A percentile compares a stretch with the other conserved stretches of the same genome.
Evolutionary conservation across 169 alveolate genomes (phyloP).

Genomic region (Theileria luwenshuni): DNA sequence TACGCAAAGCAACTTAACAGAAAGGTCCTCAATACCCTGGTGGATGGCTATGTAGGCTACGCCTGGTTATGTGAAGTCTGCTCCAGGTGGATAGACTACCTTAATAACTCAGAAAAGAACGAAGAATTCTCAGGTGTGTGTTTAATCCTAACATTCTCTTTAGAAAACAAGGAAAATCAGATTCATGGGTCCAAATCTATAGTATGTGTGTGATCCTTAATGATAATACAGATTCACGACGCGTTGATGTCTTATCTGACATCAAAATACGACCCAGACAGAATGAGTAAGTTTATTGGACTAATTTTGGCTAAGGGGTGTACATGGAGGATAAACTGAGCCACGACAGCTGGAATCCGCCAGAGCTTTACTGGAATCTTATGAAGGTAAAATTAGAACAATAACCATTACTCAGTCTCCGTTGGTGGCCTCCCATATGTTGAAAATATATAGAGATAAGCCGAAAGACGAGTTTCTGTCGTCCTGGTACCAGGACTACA

Average conservation of each 20-base stretch:
- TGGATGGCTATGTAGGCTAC: slow-evolving; percentile 79
- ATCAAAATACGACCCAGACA: slow-evolving; percentile 80
- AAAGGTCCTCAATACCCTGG: slow-evolving; percentile 69
- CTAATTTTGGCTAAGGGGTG: slow-evolving; percentile 20
- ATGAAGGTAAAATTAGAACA: slow-evolving; percentile 54
- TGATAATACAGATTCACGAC: slow-evolving; percentile 51
- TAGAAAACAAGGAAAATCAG: slow-evolving; percentile 8
- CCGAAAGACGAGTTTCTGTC: slow-evolving; percentile 81
- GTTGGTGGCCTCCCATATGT: slow-evolving; percentile 78
- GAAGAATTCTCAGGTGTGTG: slow-evolving; percentile 14
- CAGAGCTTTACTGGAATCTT: slow-evolving; percentile 82
- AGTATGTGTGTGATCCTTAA: not conserved
- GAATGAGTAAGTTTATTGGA: slow-evolving; percentile 53
- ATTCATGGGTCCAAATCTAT: slow-evolving; percentile 11
- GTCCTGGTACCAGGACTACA: slow-evolving; percentile 84
- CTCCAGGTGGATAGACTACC: slow-evolving; percentile 66
- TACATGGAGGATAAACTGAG: slow-evolving; percentile 84
- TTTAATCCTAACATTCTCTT: not conserved
- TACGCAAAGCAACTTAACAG: slow-evolving; percentile 70
- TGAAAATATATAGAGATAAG: slow-evolving; percentile 77
- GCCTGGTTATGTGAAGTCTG: slow-evolving; percentile 78
- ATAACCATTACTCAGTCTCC: slow-evolving; percentile 37
- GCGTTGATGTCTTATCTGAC: slow-evolving; percentile 77
- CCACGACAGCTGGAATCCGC: slow-evolving; percentile 86
- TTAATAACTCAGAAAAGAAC: slow-evolving; percentile 14